phyloP scores from a whole-genome alignment of 1,284 basidiomycete species.

The Serendipita sp. region DNA sequence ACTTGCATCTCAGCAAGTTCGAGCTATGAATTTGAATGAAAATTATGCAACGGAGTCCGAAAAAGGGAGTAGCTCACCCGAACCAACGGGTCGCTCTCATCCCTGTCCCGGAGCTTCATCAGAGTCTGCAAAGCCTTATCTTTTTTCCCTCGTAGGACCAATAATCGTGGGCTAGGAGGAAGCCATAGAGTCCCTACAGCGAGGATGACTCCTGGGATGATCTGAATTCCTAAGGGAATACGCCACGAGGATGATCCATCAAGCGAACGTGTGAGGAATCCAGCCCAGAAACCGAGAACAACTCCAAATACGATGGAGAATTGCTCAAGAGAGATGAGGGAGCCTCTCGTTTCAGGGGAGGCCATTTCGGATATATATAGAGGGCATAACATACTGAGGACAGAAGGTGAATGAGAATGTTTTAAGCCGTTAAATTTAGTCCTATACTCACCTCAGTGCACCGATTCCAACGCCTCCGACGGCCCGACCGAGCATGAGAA shows the following conservation, averaged over 20 bases:
- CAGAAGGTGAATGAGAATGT: background rate
- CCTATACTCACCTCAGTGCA: conserved; percentile 40
- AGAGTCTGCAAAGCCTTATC: conserved; percentile 39
- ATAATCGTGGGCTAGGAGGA: conserved; percentile 57
- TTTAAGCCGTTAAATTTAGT: conserved; percentile 3
- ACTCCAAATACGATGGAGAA: conserved; percentile 65
- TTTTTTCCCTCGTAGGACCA: conserved; percentile 42
- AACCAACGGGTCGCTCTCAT: conserved; percentile 35
- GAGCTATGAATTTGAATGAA: conserved; percentile 28
- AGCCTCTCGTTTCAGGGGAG: conserved; percentile 67
- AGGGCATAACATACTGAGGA: conserved; percentile 52
- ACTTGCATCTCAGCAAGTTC: conserved; percentile 62
- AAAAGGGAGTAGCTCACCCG: conserved; percentile 26
- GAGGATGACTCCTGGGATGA: conserved; percentile 53
- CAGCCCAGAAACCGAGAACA: conserved; percentile 68
- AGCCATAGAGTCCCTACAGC: conserved; percentile 48
- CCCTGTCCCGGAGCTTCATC: conserved; percentile 36
- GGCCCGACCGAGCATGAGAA: conserved; percentile 52
- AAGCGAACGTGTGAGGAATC: conserved; percentile 55
- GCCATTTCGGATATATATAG: conserved; percentile 75
- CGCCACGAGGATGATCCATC: conserved; percentile 55
- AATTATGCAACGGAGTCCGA: background rate
- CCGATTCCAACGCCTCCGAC: conserved; percentile 70
- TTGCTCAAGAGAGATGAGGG: conserved; percentile 66
- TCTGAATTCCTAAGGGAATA: conserved; percentile 57